Evolutionary conservation across 169 alveolate genomes (phyloP), one percentile per base, ranked within the genome.

Genomic region (Plasmodium gallinaceum): DNA sequence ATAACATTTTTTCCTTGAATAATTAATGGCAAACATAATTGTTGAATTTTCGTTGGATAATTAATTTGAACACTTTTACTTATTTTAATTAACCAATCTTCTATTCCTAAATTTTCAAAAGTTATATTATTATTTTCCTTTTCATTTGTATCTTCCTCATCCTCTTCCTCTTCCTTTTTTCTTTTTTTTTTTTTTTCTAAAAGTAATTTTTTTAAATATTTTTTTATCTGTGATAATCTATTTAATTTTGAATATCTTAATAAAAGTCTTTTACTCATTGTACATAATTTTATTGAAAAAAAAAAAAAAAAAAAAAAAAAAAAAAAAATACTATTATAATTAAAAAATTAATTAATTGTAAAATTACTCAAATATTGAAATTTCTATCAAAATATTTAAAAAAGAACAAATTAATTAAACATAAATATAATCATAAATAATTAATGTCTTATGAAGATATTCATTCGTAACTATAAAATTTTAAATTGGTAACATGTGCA

Each of bases 21-120:
- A 12, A 97, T 96, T 51, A 95, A 88, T 22, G 99, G 99, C 18
- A 98, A 94, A 43, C 98, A 93, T 69, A 94, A 93, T 70, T 91
- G 85, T 92, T 98, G 98, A 43, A 98, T 98, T 71, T 92, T 92
- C 0, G 99, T 97, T 9, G 99, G 99, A 8, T 93, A 73, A 62
- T 83, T 42, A 42, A 95, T 95, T 52, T 92, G 93, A 5, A 95
- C 88, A n/a, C 89, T 42, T 9, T 64, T 60, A 46, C 95, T 91
- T 22, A 94, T 70, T 32, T 94, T 94, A 32, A 94, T 88, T 18
- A 94, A 51, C 96, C 96, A 94, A 14, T 88, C 88, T 39, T 94
- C 95, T 5, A 93, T 94, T 0, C 96, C 96, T n/a, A 93, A 74
- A 0, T 68, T 86, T 92, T 91, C 92, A 65, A 93, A 93, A 0